Base-by-base conservation (phyloP, 2,329 filamentous ascomycete genomes). In the Diaporthe vaccinii region DNA sequence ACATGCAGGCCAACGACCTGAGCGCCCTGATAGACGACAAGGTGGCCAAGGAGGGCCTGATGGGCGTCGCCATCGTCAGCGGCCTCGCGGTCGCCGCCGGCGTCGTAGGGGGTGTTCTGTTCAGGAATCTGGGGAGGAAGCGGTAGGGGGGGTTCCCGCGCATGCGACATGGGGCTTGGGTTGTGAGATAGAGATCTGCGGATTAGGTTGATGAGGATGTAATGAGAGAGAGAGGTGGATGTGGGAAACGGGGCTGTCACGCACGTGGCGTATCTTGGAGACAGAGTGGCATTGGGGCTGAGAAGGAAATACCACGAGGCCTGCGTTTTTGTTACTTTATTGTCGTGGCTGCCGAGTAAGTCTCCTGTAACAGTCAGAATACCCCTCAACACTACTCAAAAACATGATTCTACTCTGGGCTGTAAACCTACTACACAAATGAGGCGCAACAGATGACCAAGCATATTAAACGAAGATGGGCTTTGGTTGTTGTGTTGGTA, bases 31-130 rank as follows among this genome's bases (percentile, higher is more conserved):
- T 99, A 81, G 96, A 99, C 84, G 96, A 98, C 82, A 97, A 96
- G 87, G 97, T 99, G 76, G 94, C 95, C 74, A 97, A 93, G 87
- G 97, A 99, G 85, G 97, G 97, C 0, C 84, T 99, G 77, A 90
- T 98, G 87, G 97, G 97, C 59, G 95, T 98, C 74, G 97, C 97
- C 58, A 98, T 99, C 82, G 91, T 98, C 58, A 96, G 96, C 77
- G 96, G 97, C 44, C 91, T 98, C 74, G 96, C 96, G 72, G 93
- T 98, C 77, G 96, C 95, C 2, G 97, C 96, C 3, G 97, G 96
- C n/a, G 92, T 98, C 22, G 92, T 98, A 22, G 97, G 96, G 46
- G 95, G 95, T 20, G 91, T 98, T 81, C 84, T 99, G 78, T 90
- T 98, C 82, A 93, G 91, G 84, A 94, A 95, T 77, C 85, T 93